Evolutionary conservation across 345 rosid genomes (phyloP).

Genomic region (Brassica incana): DNA sequence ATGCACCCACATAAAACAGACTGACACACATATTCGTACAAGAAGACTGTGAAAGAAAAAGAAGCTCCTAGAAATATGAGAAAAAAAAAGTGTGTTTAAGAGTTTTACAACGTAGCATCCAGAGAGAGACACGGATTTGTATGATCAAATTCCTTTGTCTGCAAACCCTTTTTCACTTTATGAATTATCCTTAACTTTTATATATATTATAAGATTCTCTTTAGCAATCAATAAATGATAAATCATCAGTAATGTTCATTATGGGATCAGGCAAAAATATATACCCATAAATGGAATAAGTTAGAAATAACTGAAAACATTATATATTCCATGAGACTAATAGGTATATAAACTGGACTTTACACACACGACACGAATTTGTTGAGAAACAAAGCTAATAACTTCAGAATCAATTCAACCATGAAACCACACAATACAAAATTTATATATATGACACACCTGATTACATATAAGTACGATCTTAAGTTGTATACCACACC

Average conservation of each 20-base stretch:
- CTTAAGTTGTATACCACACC: conserved; percentile 9
- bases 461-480: background rate
- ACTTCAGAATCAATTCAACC: conserved; percentile 18
- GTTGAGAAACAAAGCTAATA: background rate
- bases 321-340: background rate
- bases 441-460: conserved; percentile 8
- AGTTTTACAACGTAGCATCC: conserved; percentile 20
- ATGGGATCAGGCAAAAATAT: background rate
- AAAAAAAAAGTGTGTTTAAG: conserved; percentile 2
- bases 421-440: conserved; percentile 28
- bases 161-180: conserved; percentile 25
- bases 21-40: conserved; percentile 37
- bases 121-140: conserved; percentile 16
- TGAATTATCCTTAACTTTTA: conserved; percentile 13
- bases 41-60: conserved; percentile 30
- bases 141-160: conserved; percentile 23
- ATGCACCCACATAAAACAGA: conserved; percentile 26
- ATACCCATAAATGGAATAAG: background rate
- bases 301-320: background rate
- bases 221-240: background rate
- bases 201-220: background rate
- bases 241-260: background rate
- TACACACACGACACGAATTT: conserved; percentile 20
- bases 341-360: conserved; percentile 11
- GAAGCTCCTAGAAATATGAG: conserved; percentile 35